phyloP scores from a whole-genome alignment of 148 eudicot species.

The Heliosperma pusillum region DNA sequence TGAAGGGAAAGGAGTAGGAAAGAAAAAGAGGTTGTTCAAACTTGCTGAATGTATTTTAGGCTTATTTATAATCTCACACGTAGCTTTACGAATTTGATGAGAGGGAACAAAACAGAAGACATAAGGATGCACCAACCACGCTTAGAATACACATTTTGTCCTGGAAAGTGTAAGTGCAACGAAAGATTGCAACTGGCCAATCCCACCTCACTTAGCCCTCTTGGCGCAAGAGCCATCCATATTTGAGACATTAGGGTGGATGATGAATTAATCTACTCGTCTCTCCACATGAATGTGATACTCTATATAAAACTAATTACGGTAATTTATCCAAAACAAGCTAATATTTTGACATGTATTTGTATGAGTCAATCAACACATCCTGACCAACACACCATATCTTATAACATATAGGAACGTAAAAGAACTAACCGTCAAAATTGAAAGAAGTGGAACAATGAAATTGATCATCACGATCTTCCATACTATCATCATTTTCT shows the following conservation, averaged over 20 bases:
- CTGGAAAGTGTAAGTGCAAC: background rate
- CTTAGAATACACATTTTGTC: background rate
- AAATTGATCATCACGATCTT: conserved; percentile 33
- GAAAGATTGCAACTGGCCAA: background rate
- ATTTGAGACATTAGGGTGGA: background rate
- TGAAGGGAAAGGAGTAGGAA: no score
- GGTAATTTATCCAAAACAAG: background rate
- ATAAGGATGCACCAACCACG: background rate
- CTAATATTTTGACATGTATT: background rate
- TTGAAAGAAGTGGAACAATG: conserved; percentile 40
- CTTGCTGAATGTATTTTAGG: background rate
- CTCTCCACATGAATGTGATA: background rate
- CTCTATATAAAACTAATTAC: background rate
- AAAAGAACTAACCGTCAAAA: conserved; percentile 43
- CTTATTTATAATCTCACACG: background rate
- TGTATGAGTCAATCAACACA: background rate
- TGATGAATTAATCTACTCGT: background rate
- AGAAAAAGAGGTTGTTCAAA: background rate
- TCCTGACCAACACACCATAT: background rate
- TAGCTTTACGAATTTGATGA: background rate
- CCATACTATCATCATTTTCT: conserved; percentile 21
- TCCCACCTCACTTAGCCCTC: background rate
- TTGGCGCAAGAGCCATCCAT: background rate
- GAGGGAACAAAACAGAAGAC: background rate
- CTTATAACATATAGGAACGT: background rate